Evolutionary conservation across 2,329 filamentous ascomycete genomes (phyloP).

Genomic region (Colletotrichum cuscutae): DNA sequence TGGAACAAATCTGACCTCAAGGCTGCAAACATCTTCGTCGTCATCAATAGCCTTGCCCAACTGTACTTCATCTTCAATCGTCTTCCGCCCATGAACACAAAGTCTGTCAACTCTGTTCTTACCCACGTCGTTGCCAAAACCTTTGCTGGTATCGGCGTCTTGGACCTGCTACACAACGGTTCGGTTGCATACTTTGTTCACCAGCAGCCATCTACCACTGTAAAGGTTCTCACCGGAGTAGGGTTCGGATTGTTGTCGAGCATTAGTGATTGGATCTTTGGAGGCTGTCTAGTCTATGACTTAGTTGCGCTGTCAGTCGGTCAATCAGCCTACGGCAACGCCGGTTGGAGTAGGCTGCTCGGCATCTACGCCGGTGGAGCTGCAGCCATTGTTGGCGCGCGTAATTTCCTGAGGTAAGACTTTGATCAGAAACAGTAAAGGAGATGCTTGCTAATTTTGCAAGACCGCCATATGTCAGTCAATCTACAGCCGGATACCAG

Average conservation of each 20-base stretch:
- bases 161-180: constrained; percentile 69
- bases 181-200: constrained; percentile 65
- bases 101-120: constrained; percentile 61
- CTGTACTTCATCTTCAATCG: constrained; percentile 62
- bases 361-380: constrained; percentile 61
- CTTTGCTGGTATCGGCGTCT: constrained; percentile 68
- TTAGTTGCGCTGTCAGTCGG: constrained; percentile 64
- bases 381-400: constrained; percentile 62
- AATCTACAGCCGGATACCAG: background rate
- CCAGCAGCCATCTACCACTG: constrained; percentile 52
- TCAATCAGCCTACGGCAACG: constrained; percentile 55
- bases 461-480: constrained; percentile 17
- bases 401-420: constrained; percentile 61
- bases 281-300: constrained; percentile 68
- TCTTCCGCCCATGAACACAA: constrained; percentile 59
- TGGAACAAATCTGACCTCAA: constrained; percentile 65
- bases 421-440: background rate
- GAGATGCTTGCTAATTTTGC: background rate
- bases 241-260: constrained; percentile 61
- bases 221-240: constrained; percentile 64
- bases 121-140: constrained; percentile 69
- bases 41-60: constrained; percentile 65
- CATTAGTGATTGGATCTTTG: constrained; percentile 69
- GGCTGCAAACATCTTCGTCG: constrained; percentile 64
- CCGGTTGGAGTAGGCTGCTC: constrained; percentile 61